phyloP scores from a whole-genome alignment of 345 rosid genomes.

The Psidium guajava region DNA sequence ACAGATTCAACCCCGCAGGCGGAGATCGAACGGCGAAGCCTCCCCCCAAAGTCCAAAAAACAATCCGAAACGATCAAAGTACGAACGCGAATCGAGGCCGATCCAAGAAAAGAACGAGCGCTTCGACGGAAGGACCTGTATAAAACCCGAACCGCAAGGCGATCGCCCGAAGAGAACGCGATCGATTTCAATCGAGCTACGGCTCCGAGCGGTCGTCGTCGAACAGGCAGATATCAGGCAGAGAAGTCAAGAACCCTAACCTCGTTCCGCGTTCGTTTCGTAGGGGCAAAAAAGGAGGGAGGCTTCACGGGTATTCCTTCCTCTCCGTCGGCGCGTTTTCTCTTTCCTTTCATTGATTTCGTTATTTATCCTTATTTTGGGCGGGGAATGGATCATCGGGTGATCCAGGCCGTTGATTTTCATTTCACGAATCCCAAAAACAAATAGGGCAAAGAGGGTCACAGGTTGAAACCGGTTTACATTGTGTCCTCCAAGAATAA shows the following conservation, averaged over 20 bases:
- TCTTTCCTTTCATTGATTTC: neutral
- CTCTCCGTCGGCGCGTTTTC: neutral
- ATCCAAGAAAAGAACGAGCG: neutral
- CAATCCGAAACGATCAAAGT: neutral
- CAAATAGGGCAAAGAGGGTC: neutral
- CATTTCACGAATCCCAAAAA: neutral
- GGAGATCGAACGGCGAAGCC: neutral
- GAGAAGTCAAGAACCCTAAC: neutral
- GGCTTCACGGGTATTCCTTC: neutral
- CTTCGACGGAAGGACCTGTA: neutral
- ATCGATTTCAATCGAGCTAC: neutral
- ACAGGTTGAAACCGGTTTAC: neutral
- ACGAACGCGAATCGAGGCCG: neutral
- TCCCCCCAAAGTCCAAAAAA: neutral
- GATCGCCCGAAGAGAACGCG: neutral
- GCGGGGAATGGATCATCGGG: neutral
- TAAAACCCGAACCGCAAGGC: neutral
- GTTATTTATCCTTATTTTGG: neutral
- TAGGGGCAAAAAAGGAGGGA: neutral
- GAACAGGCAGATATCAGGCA: neutral
- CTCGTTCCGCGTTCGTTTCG: neutral
- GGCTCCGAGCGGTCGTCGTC: neutral
- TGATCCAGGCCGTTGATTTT: neutral
- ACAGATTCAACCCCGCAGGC: neutral
- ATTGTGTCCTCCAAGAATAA: no score